Conservation (phyloP, 371 early-diverging fungal species). For the Rhizopus delemar region DNA sequence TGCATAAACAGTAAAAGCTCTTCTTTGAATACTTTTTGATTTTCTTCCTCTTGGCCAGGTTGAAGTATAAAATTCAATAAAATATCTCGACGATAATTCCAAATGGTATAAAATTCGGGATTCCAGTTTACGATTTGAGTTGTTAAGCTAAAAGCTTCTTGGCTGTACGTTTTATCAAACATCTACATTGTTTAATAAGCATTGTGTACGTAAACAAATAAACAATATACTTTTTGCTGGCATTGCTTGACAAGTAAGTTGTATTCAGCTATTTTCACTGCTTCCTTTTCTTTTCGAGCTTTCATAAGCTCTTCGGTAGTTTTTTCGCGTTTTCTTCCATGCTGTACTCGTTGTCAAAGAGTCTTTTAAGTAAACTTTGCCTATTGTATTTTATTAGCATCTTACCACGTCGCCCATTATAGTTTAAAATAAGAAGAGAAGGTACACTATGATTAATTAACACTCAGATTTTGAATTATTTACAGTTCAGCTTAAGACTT, state of each 20-base stretch:
- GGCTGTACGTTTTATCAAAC: conserved; percentile 34
- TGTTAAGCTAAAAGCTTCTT: conserved; percentile 66
- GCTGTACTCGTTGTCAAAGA: conserved; percentile 26
- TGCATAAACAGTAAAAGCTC: conserved; percentile 71
- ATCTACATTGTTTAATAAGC: conserved; percentile 18
- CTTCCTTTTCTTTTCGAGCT: conserved; percentile 46
- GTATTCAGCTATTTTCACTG: conserved; percentile 52
- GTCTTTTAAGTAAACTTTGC: not conserved
- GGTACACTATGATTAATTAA: too few species aligned
- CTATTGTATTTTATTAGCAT: not conserved
- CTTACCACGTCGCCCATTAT: conserved; percentile 2
- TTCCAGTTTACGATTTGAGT: conserved; percentile 73
- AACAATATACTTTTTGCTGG: conserved; percentile 26
- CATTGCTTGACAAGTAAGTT: conserved; percentile 44
- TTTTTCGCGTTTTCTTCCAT: conserved; percentile 52
- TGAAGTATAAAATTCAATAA: conserved; percentile 48
- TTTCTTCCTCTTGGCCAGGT: conserved; percentile 20
- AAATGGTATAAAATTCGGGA: conserved; percentile 89
- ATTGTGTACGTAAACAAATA: not conserved
- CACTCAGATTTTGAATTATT: too few species aligned
- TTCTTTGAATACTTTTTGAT: conserved; percentile 38
- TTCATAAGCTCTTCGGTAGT: conserved; percentile 39
- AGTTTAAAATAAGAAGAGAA: not conserved
- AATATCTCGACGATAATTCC: conserved; percentile 84
- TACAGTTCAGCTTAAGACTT: too few species aligned